phyloP scores from a whole-genome alignment of 1,284 basidiomycete genomes.

The Cryptococcus sp. region DNA sequence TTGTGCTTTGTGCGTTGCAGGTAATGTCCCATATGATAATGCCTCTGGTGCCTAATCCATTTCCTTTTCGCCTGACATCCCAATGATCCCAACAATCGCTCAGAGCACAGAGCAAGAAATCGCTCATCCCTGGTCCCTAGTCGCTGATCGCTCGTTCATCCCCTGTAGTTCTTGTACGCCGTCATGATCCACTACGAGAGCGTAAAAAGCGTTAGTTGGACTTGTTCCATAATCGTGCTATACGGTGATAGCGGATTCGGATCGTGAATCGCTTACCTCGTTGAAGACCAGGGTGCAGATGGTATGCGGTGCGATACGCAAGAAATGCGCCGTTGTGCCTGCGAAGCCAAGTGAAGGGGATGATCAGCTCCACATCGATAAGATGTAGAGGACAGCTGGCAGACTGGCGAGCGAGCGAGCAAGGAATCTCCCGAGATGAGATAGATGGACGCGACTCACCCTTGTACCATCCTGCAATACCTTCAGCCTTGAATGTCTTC shows the following conservation, averaged over 20 bases:
- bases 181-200: constrained; percentile 64
- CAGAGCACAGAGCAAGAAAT: too few relatives aligned
- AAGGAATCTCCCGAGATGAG: too few relatives aligned
- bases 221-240: not conserved
- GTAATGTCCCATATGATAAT: too few relatives aligned
- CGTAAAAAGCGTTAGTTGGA: not conserved
- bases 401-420: too few relatives aligned
- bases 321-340: constrained; percentile 89
- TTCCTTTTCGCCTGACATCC: too few relatives aligned
- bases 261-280: constrained; percentile 55
- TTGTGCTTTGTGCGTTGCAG: too few relatives aligned
- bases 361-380: too few relatives aligned
- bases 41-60: too few relatives aligned
- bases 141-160: not conserved
- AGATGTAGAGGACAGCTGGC: too few relatives aligned
- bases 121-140: not conserved
- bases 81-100: not conserved
- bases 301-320: constrained; percentile 89
- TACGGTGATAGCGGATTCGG: constrained; percentile 1
- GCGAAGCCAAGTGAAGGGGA: not conserved
- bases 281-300: constrained; percentile 82
- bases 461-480: constrained; percentile 89
- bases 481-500: constrained; percentile 92
- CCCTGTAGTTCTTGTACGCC: constrained; percentile 59
- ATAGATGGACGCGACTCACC: constrained; percentile 55